Evolutionary conservation across 2,329 filamentous ascomycete genomes (phyloP), one percentile per base, ranked within the genome.

Genomic region (Ceratocystiopsis brevicomis): DNA sequence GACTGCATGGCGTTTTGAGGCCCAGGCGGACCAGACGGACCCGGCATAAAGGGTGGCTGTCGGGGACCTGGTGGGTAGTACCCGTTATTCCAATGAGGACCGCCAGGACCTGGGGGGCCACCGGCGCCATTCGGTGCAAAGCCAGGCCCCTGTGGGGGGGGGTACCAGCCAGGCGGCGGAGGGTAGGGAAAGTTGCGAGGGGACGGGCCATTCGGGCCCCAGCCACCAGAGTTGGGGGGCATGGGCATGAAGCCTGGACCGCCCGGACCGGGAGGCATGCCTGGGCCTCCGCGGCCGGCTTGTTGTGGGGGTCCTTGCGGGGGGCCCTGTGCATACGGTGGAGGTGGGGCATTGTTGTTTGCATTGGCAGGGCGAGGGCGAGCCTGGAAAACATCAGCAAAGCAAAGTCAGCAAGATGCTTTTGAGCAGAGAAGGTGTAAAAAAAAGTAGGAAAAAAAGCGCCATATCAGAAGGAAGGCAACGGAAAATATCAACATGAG

Each of bases 381-480:
- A 51, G 60, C 59, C 61, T 64, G 44, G n/a, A 34, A 32, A n/a
- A 40, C 19, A 38, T 32, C 13, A 16, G 13, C 6, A 12, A 10
- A 16, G 13, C 6, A 12, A 10, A 37, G 44, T 48, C 25, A 45
- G 41, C 41, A 43, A 37, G 19, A 5, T 9, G 34, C 19, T 21
- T 34, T 11, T 21, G 19, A 25, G 21, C 6, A 14, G 15, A 30
- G 15, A 6, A 21, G 0, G 18, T 14, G 15, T 15, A 16, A n/a
- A n/a, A 16, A 40, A 37, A 6, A 35, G 35, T 33, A 6, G 39
- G 39, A 37, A 35, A 11, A 16, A 5, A 33, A 10, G 4, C 32
- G 40, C 46, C 43, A 38, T 44, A 77, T 94, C 86, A 95, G 86
- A 94, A 95, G 87, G 87, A 95, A 95, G 87, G 86, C 87, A 95